Base-by-base conservation (phyloP, 2,329 filamentous ascomycete species). In the Arthrinium phaeospermum region DNA sequence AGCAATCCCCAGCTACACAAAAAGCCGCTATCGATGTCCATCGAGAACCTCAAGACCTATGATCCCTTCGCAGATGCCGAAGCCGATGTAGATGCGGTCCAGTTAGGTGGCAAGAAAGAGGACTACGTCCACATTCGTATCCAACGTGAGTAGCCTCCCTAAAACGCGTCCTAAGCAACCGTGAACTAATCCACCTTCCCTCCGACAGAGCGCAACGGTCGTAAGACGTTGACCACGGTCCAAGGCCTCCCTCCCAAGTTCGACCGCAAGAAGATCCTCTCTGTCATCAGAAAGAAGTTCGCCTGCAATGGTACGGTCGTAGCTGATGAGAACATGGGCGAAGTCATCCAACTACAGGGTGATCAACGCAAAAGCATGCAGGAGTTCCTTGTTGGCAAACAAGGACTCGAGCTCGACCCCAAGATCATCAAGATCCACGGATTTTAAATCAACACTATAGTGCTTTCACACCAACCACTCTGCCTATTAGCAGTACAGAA, bases 271-370 rank as follows among this genome's bases (percentile, higher is more conserved):
- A 98, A 98, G 89, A 98, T 99, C 84, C 92, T 99, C 82, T 98
- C 98, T 90, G 95, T 97, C 86, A 97, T 98, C 90, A 98, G 98
- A 92, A 98, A 98, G 91, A 96, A 98, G 85, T 98, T 98, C 82
- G 93, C 96, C 86, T 98, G 96, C 94, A 98, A 99, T 98, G 96
- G 96, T 90, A 98, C 95, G 87, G 97, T 98, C 85, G 95, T 98
- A 86, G 91, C 91, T 83, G 96, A 98, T 86, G 91, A 90, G 80
- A 95, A 97, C 87, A 98, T 98, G 94, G 96, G 96, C 84, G 95
- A 98, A 90, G 96, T 98, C 90, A 98, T 99, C 83, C 96, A 99
- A 90, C 93, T 99, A 82, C 96, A 98, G 87, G 96, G 96, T 81
- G 96, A 99, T 85, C 96, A 99, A 90, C 96, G 96, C 87, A 97